Conservation (phyloP, 345 rosid species). For the Salix koriyanagi region DNA sequence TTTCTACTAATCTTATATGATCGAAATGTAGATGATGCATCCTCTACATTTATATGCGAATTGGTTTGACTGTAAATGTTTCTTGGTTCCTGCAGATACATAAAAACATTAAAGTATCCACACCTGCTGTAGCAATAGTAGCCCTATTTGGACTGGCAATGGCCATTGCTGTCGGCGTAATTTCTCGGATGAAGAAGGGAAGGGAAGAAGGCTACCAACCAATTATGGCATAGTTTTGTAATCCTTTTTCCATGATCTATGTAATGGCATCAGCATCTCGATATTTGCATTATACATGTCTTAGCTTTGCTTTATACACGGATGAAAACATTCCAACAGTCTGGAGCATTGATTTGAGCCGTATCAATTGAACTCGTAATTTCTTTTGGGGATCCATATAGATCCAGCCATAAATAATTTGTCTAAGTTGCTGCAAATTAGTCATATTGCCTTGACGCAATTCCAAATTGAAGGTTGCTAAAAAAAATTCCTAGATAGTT, state of each 20-base stretch:
- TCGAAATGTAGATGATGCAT: too few species aligned
- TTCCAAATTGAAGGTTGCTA: too few species aligned
- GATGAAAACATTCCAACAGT: background rate
- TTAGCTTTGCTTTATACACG: too few species aligned
- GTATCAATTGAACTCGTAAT: too few species aligned
- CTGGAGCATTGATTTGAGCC: too few species aligned
- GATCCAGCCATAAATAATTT: background rate
- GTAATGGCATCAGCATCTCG: background rate
- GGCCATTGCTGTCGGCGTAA: slow-evolving; percentile 21
- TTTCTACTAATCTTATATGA: too few species aligned
- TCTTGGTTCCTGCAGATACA: slow-evolving; percentile 17
- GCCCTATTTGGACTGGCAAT: slow-evolving; percentile 23
- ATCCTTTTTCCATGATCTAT: background rate
- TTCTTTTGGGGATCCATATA: background rate
- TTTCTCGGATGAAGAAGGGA: slow-evolving; percentile 24
- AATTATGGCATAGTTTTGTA: slow-evolving; percentile 11
- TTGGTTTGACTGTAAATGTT: background rate
- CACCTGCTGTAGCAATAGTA: slow-evolving; percentile 12
- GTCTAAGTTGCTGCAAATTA: background rate
- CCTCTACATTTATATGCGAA: too few species aligned
- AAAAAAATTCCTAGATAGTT: too few species aligned
- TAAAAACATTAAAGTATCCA: slow-evolving; percentile 5
- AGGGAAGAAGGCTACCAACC: slow-evolving; percentile 43
- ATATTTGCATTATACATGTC: background rate
- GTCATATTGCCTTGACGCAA: background rate